Evolutionary conservation across 192 early-diverging fungal species (phyloP), one percentile per base, ranked within the genome.

Genomic region (Backusella mclennaniae): DNA sequence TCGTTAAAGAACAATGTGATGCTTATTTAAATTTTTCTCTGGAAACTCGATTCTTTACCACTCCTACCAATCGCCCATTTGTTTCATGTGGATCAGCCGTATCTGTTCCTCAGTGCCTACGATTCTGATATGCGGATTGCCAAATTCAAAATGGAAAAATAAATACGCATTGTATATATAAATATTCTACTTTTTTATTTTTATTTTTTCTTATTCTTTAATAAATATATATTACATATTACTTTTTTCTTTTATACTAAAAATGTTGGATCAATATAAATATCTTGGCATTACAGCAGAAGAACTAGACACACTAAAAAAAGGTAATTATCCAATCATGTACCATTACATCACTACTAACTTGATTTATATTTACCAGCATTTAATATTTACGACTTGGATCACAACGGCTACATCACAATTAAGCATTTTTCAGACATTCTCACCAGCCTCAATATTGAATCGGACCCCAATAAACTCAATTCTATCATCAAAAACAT

Each of bases 301-400:
- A 59, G 73, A 73, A 33, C n/a, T 73, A 23, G 73, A 21, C 19
- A 59, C 73, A 29, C 73, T 73, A 31, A 31, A 39, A 19, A 33
- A 73, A 56, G 73, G 73, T 63, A 49, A 33, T 29, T 11, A 1
- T 26, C 53, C 53, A 56, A n/a, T 56, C 8, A 56, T 56, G n/a
- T 7, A 56, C 6, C 19, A 56, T 56, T 6, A 35, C 67, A 68
- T 56, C 53, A 56, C 21, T 21, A 12, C 49, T 52, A 52, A 52
- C 11, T 41, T 52, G 19, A 52, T 9, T 38, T 23, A 17, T 9
- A 9, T 49, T 15, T 5, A 21, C 29, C 29, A 76, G 75, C 75
- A 9, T 76, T 76, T 38, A 36, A 35, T 3, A 21, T 76, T 2
- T 76, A 76, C 29, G 75, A 76, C 41, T n/a, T 15, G 1, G 23